Conservation (phyloP, 192 early-diverging fungal species). For the Borealophlyctis nickersoniae region DNA sequence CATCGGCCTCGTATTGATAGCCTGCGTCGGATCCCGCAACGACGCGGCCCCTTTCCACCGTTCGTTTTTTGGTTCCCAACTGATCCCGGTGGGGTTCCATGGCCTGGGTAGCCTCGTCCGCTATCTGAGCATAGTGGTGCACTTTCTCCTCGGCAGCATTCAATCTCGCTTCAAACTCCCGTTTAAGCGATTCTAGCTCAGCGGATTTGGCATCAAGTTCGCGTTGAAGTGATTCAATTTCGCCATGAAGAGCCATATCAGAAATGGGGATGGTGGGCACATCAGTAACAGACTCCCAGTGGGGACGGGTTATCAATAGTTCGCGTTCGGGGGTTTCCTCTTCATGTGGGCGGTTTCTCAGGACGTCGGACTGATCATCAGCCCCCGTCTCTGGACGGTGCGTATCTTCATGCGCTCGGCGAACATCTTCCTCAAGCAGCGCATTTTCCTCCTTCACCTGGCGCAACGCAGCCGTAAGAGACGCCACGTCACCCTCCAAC, state of each 20-base stretch:
- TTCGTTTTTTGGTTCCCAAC: conserved; percentile 21
- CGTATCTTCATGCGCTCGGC: conserved; percentile 23
- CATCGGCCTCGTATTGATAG: conserved; percentile 11
- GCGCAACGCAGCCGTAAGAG: background rate
- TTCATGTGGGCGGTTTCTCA: too few relatives aligned
- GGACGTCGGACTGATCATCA: too few relatives aligned
- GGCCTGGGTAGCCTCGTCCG: conserved; percentile 24
- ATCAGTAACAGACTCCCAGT: too few relatives aligned
- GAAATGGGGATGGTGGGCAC: too few relatives aligned
- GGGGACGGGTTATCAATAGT: too few relatives aligned
- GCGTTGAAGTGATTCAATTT: too few relatives aligned
- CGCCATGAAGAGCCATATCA: too few relatives aligned
- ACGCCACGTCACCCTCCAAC: background rate
- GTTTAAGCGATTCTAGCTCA: too few relatives aligned
- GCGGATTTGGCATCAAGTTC: too few relatives aligned
- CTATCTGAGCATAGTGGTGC: conserved; percentile 18
- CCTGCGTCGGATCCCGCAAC: background rate
- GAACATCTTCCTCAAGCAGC: conserved; percentile 18
- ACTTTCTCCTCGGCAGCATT: conserved; percentile 28
- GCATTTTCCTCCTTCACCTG: conserved; percentile 6
- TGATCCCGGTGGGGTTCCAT: conserved; percentile 39
- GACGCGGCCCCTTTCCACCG: conserved; percentile 15
- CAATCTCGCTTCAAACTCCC: conserved; percentile 17
- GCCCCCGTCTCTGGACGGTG: too few relatives aligned
- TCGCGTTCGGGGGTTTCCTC: too few relatives aligned